These are phyloP conservation scores for Trichothecium roseum DNA, from an alignment of 2,329 filamentous ascomycete species.

Conservation along the genomic window DNA sequence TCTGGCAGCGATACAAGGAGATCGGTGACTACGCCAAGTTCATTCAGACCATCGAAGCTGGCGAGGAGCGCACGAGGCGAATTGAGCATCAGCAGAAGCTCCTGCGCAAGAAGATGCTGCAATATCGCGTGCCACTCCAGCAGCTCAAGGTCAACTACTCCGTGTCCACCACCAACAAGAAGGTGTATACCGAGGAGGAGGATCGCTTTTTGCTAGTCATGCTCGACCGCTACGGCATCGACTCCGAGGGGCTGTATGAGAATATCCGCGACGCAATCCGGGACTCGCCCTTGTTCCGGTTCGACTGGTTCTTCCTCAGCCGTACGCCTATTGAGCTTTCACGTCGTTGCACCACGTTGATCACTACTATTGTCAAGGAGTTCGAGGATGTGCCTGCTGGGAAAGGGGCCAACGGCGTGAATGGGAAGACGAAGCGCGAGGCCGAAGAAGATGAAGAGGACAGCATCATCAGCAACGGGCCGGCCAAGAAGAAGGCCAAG, in stretches of 20 bases:
- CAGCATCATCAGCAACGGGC: slow-evolving; percentile 66
- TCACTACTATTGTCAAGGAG: slow-evolving; percentile 90
- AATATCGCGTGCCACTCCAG: slow-evolving; percentile 94
- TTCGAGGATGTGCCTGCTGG: slow-evolving; percentile 60
- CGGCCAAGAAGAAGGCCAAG: slow-evolving; percentile 93
- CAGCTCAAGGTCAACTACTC: slow-evolving; percentile 99
- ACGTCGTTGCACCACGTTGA: slow-evolving; percentile 82
- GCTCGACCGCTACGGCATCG: slow-evolving; percentile 84
- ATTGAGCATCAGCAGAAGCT: slow-evolving; percentile 89
- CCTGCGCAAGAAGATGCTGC: slow-evolving; percentile 87
- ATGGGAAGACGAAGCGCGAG: slow-evolving; percentile 65
- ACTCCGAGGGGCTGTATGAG: slow-evolving; percentile 83
- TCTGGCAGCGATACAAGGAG: slow-evolving; percentile 92
- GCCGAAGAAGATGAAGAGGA: slow-evolving; percentile 74
- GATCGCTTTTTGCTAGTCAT: slow-evolving; percentile 92
- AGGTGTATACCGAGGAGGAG: slow-evolving; percentile 98
- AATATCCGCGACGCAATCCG: slow-evolving; percentile 95
- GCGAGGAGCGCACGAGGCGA: slow-evolving; percentile 80
- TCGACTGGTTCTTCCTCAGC: slow-evolving; percentile 99
- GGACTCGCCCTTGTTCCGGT: slow-evolving; percentile 88
- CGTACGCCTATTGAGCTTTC: slow-evolving; percentile 88
- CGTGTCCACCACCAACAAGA: slow-evolving; percentile 98
- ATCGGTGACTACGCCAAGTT: slow-evolving; percentile 85
- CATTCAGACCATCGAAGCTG: slow-evolving; percentile 80
- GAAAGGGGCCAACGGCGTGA: slow-evolving; percentile 46